Evolutionary conservation across 1,284 basidiomycete genomes (phyloP), one percentile per base, ranked within the genome.

Genomic region (Agaricales sp.): DNA sequence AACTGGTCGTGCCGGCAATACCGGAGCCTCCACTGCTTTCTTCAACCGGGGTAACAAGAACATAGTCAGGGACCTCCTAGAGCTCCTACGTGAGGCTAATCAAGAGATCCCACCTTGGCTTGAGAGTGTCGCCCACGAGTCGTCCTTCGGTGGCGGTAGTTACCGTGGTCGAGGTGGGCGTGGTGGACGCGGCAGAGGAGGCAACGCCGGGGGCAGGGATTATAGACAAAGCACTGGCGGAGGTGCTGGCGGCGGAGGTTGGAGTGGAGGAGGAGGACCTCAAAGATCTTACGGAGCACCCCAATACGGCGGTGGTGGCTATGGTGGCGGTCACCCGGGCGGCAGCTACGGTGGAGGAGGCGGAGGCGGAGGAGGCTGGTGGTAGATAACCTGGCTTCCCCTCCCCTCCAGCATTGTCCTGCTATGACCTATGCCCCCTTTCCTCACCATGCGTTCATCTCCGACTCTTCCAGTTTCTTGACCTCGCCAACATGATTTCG

Each of bases 1-100:
- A 78, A 99, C 96, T 18, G 95, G 96, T 50, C 94, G 95, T 82
- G 96, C 96, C 13, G 95, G 95, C 57, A 99, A 99, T 75, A 89
- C 85, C n/a, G 95, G 95, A 74, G 80, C 87, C 54, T 87, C 90
- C 26, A 99, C 92, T 14, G 90, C 91, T 2, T 94, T 95, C 73
- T 94, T 92, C 79, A 95, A 95, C 69, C 79, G 90, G 26, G 83
- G 82, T 52, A 95, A 94, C 72, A 84, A 83, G 65, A 88, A 92
- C 68, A 95, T 98, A 55, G 90, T 90, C 45, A 80, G 87, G 48
- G 93, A 96, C 60, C 76, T 99, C 45, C 71, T 98, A 51, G 94
- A 97, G 63, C 78, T 99, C 12, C 80, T 99, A 48, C 83, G 90
- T 53, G 95, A 98, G 68, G 95, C 95, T 44, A 95, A 99, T 68